These are phyloP conservation scores for Claviceps sorghi DNA, from an alignment of 2,329 filamentous ascomycete species.

Conservation along the genomic window DNA sequence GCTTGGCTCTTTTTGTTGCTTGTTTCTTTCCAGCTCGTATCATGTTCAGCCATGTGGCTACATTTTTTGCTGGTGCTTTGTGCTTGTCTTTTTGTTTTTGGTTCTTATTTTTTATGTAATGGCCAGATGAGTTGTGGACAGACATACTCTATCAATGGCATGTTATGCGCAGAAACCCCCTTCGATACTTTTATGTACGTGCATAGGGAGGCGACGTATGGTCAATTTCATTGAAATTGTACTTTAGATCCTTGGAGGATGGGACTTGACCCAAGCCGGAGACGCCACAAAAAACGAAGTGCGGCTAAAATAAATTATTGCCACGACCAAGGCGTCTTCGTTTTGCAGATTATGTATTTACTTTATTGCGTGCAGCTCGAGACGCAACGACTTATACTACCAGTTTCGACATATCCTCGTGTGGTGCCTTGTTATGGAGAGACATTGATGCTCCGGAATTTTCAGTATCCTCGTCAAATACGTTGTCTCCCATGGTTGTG, in stretches of 20 bases:
- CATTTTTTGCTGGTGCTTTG: slow-evolving; percentile 4
- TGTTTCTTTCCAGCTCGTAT: slow-evolving; percentile 4
- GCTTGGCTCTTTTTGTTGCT: slow-evolving; percentile 6
- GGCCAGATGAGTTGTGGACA: slow-evolving; percentile 8
- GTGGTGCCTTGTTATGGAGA: slow-evolving; percentile 7
- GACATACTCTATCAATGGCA: slow-evolving; percentile 18
- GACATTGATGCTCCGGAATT: background rate
- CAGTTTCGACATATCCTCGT: slow-evolving; percentile 17
- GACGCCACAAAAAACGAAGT: background rate
- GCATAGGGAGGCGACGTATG: slow-evolving; percentile 6
- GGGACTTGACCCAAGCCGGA: background rate
- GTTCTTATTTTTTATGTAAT: slow-evolving; percentile 6
- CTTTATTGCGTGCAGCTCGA: slow-evolving; percentile 10
- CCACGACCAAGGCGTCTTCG: background rate
- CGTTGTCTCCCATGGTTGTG: background rate
- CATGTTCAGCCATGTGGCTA: slow-evolving; percentile 8
- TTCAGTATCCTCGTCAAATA: background rate
- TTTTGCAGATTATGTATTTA: background rate
- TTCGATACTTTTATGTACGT: background rate
- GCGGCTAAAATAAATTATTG: slow-evolving; percentile 12
- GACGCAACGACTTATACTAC: slow-evolving; percentile 10
- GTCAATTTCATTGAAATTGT: slow-evolving; percentile 23
- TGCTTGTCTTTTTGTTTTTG: slow-evolving; percentile 7
- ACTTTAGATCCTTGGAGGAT: slow-evolving; percentile 21
- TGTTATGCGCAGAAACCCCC: slow-evolving; percentile 19